Evolutionary conservation across 306 rosid species (phyloP).

Genomic region (Castanea crenata): DNA sequence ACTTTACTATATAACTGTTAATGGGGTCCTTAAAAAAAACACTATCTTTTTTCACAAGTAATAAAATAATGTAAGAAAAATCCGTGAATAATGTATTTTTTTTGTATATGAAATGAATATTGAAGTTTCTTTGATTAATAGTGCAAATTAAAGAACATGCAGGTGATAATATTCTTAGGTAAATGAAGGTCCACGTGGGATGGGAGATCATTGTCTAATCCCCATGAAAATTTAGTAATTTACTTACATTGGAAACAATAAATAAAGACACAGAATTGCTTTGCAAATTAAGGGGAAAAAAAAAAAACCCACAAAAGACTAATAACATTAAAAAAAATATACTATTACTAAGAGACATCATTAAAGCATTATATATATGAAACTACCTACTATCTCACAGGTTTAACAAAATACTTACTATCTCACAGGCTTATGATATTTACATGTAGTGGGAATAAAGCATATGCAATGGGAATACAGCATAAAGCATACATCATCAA

Average conservation of each 20-base stretch:
- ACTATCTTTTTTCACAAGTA: slow-evolving; percentile 13
- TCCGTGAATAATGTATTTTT: slow-evolving; percentile 28
- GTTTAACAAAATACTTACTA: too few species aligned
- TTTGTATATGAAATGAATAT: slow-evolving; percentile 14
- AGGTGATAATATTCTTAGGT: slow-evolving; percentile 47
- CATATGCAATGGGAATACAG: too few species aligned
- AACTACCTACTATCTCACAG: too few species aligned
- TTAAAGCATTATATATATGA: neutral
- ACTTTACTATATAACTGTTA: slow-evolving; percentile 10
- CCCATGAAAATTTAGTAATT: slow-evolving; percentile 30
- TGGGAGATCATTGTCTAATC: slow-evolving; percentile 62
- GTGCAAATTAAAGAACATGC: slow-evolving; percentile 43
- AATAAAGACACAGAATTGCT: slow-evolving; percentile 2
- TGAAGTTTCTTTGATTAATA: slow-evolving; percentile 24
- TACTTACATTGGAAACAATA: slow-evolving; percentile 18
- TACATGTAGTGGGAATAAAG: too few species aligned
- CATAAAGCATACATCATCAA: too few species aligned
- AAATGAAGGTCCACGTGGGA: slow-evolving; percentile 66
- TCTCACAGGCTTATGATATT: too few species aligned
- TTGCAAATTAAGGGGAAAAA: neutral
- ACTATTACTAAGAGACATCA: slow-evolving; percentile 19
- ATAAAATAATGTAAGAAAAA: neutral
- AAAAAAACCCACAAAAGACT: neutral
- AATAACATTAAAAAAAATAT: neutral
- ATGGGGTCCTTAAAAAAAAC: slow-evolving; percentile 3